These are phyloP conservation scores for Termitomyces bulborhizus DNA, from an alignment of 768 basidiomycete species.

Conservation along the genomic window DNA sequence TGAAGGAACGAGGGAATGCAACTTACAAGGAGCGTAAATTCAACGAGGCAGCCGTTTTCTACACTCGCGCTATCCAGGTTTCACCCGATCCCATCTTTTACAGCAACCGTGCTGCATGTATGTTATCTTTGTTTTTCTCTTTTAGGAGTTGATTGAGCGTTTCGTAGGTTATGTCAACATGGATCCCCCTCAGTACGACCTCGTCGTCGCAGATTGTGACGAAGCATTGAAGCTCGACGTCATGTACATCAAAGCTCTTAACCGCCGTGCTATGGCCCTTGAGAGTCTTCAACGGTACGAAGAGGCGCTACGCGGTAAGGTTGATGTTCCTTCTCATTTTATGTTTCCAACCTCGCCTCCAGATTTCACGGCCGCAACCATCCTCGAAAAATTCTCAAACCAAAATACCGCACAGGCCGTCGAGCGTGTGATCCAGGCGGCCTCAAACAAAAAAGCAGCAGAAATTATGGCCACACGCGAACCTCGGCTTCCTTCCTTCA, in stretches of 20 bases:
- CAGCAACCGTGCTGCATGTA: constrained; percentile 96
- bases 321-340: background rate
- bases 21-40: constrained; percentile 64
- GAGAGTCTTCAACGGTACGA: constrained; percentile 71
- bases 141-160: background rate
- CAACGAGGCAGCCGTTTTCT: constrained; percentile 51
- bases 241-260: constrained; percentile 85
- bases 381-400: constrained; percentile 90
- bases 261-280: constrained; percentile 80
- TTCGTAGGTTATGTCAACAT: constrained; percentile 84
- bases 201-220: constrained; percentile 85
- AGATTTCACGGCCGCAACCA: constrained; percentile 97
- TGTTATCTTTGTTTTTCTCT: constrained; percentile 19
- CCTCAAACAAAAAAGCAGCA: constrained; percentile 66
- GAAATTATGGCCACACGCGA: constrained; percentile 70
- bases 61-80: constrained; percentile 70
- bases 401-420: constrained; percentile 71
- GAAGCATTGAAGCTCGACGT: constrained; percentile 78
- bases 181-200: constrained; percentile 74
- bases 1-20: constrained; percentile 68
- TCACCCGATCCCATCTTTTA: constrained; percentile 85
- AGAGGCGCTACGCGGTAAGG: constrained; percentile 76
- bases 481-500: constrained; percentile 79
- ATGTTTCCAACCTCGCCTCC: background rate
- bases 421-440: constrained; percentile 86